Evolutionary conservation across 2,329 filamentous ascomycete genomes (phyloP).

Genomic region (Neonectria faginata): DNA sequence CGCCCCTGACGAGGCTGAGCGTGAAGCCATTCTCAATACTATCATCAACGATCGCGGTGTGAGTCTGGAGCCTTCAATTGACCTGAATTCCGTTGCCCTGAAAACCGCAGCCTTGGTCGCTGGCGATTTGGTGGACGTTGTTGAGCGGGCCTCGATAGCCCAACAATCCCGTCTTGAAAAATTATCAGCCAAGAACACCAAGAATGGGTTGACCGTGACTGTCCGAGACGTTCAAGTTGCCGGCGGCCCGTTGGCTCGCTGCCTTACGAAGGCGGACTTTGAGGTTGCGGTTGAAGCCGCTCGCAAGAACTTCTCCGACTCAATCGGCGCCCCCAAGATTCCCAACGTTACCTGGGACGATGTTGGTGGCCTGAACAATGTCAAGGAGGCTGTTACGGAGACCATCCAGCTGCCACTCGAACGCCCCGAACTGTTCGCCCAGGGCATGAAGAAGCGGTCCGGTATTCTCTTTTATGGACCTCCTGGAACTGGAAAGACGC

Average conservation of each 20-base stretch:
- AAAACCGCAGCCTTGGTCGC: slow-evolving; percentile 97
- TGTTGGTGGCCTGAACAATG: slow-evolving; percentile 90
- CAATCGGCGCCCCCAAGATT: slow-evolving; percentile 97
- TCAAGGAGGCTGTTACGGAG: slow-evolving; percentile 97
- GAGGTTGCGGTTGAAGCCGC: slow-evolving; percentile 94
- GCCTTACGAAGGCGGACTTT: slow-evolving; percentile 85
- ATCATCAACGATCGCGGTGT: slow-evolving; percentile 83
- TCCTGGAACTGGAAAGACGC: slow-evolving; percentile 89
- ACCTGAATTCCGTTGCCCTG: slow-evolving; percentile 85
- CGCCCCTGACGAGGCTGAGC: slow-evolving; percentile 91
- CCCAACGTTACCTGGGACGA: slow-evolving; percentile 97
- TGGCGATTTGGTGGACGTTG: slow-evolving; percentile 92
- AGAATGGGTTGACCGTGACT: slow-evolving; percentile 62
- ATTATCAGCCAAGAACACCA: slow-evolving; percentile 66
- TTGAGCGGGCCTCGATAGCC: slow-evolving; percentile 87
- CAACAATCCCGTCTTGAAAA: slow-evolving; percentile 79
- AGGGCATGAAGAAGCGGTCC: slow-evolving; percentile 97
- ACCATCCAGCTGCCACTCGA: slow-evolving; percentile 95
- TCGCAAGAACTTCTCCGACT: slow-evolving; percentile 96
- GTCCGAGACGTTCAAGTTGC: slow-evolving; percentile 88
- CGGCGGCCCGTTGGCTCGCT: slow-evolving; percentile 82
- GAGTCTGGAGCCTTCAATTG: slow-evolving; percentile 83
- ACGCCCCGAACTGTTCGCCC: slow-evolving; percentile 91
- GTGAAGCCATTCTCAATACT: slow-evolving; percentile 85
- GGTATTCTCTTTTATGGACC: slow-evolving; percentile 94